Evolutionary conservation across 352 stramenopile genomes (phyloP), one percentile per base, ranked within the genome.

Genomic region (Globisporangium recalcitrans): DNA sequence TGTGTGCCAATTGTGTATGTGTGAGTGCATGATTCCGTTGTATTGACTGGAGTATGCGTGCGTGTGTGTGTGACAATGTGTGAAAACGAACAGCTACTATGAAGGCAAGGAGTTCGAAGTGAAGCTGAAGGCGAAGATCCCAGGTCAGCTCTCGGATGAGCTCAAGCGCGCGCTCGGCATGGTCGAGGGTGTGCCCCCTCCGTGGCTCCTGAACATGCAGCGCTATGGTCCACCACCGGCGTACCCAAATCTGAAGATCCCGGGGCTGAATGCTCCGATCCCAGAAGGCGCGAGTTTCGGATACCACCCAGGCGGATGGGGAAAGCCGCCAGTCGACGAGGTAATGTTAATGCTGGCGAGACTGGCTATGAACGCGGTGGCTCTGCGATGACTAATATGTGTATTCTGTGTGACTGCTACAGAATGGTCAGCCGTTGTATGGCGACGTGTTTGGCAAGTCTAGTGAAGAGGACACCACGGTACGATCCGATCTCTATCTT

Each of bases 191-290:
- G 81, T 91, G 31, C 97, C 97, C 29, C 97, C 97, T 31, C 97
- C 97, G 19, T 99, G 97, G 97, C 83, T 99, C 1, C 86, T 98
- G 46, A 99, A 99, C 69, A 98, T 99, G 87, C 97, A 99, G 75
- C 82, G 97, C 62, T 99, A 99, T 74, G 97, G 97, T 0, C 96
- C 97, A 31, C 97, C 97, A 3, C 96, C 97, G 22, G 95, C 87
- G 27, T 99, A 99, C 72, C 96, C 96, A 7, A 97, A 97, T 59
- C 71, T 99, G 3, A 92, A 91, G 61, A 98, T 99, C 74, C 96
- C 97, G 38, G 97, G 97, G 34, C 78, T 99, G 49, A 99, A 98
- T 73, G 95, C 96, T 2, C 97, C 97, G 4, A 89, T 99, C 59
- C 97, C 97, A 4, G 78, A 90, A 53, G 88, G 88, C n/a, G 83